Base-by-base conservation (phyloP, 306 rosid species). In the Alnus rubra region DNA sequence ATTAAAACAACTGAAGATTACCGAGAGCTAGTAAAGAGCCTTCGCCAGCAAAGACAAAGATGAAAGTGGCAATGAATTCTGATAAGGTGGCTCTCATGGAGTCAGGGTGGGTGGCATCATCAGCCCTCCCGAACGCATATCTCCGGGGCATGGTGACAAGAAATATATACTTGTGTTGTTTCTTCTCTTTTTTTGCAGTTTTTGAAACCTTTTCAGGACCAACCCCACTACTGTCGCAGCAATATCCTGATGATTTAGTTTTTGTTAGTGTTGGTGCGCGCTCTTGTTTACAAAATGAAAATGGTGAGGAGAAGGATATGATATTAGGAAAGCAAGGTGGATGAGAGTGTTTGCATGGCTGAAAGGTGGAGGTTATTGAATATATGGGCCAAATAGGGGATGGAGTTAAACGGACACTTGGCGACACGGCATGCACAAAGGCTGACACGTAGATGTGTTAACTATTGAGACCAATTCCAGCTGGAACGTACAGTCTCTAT, bases 1-100 rank as follows among this genome's bases (percentile, higher is more conserved):
- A 39, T 73, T 50, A 59, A 23, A 23, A 58, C 30, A 58, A 18
- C 18, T 54, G 11, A 54, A 18, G 60, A 5, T 18, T 18, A 18
- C 99, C 92, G 39, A 93, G 86, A 63, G 96, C 97, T 30, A 95
- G 98, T 71, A 90, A 52, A n/a, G 96, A 90, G 92, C 99, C 99
- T 91, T 93, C 97, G 68, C 94, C 98, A 16, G 97, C 96, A 71
- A 95, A 95, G 69, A 95, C 99, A 74, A 91, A 95, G 86, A 95
- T 86, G 86, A 87, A 79, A 72, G 97, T 95, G 48, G 99, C 86
- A 9, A 88, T 74, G 69, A 95, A 91, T 86, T 95, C 99, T 60
- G 97, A 97, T 58, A 95, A 70, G 69, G 97, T 48, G 18, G 98
- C 99, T 83, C 99, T 88, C 74, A 95, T 79, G 85, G 99, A 90